Percentiles rank a stretch among this genome's conserved stretches.
phyloP scores from a whole-genome alignment of 2,329 filamentous ascomycete genomes.

The Raffaelea albimanens region DNA sequence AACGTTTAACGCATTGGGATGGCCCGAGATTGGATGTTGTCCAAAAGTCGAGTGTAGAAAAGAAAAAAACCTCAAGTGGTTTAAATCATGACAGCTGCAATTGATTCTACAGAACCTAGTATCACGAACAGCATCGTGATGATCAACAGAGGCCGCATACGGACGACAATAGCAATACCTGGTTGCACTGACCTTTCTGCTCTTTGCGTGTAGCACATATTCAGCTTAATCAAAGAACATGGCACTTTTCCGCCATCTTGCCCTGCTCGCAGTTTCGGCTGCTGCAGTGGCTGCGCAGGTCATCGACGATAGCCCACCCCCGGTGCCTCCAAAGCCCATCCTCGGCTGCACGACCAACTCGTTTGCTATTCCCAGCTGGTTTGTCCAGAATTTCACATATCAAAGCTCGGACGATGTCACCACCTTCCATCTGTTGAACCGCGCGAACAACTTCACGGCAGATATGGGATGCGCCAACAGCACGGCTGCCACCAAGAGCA shows the following conservation, averaged over 20 bases:
- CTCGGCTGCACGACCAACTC: slow-evolving; percentile 15
- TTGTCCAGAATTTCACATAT: slow-evolving; percentile 12
- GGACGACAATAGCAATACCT: no score
- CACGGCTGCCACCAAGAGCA: not conserved
- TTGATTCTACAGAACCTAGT: no score
- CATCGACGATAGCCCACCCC: not conserved
- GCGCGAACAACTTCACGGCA: slow-evolving; percentile 13
- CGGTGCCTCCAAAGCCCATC: not conserved
- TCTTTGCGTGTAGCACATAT: no score
- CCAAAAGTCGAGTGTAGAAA: no score
- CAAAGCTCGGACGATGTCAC: not conserved
- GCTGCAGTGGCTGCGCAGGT: not conserved
- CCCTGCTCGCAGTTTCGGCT: not conserved
- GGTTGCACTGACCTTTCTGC: no score
- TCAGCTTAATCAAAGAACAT: no score
- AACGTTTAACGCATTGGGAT: no score
- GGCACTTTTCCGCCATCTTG: not conserved
- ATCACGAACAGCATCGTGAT: no score
- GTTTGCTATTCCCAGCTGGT: slow-evolving; percentile 17
- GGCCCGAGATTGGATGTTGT: no score
- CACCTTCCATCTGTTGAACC: slow-evolving; percentile 13
- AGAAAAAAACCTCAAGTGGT: no score
- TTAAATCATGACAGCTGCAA: no score
- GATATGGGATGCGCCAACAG: slow-evolving; percentile 9
- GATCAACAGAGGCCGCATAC: no score